phyloP scores from a whole-genome alignment of 352 stramenopile species.

The Phytopythium cucurbitacearum region DNA sequence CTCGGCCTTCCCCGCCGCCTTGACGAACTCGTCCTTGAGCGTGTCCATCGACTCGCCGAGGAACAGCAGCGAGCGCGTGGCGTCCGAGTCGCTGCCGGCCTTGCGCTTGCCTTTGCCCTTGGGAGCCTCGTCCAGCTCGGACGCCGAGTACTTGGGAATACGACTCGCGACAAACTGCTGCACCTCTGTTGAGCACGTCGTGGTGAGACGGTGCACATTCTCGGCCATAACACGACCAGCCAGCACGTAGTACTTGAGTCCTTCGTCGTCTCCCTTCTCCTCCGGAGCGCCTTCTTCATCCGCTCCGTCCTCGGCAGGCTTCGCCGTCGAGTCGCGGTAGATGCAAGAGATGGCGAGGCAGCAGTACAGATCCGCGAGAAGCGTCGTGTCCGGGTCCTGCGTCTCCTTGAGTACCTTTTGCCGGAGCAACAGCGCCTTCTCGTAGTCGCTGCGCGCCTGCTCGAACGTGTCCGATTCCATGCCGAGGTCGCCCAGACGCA shows the following conservation, averaged over 20 bases:
- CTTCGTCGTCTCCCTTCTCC: conserved; percentile 25
- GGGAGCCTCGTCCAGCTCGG: conserved; percentile 1
- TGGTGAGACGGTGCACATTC: conserved; percentile 66
- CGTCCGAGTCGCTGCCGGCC: conserved; percentile 9
- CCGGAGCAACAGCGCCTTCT: conserved; percentile 68
- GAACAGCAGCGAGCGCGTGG: conserved; percentile 35
- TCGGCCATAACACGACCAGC: conserved; percentile 75
- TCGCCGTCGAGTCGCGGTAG: conserved; percentile 51
- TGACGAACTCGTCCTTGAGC: conserved; percentile 54
- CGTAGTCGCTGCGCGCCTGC: conserved; percentile 71
- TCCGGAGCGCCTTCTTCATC: conserved; percentile 7
- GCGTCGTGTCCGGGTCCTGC: conserved; percentile 70
- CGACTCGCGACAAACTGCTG: conserved; percentile 44
- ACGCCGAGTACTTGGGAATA: conserved; percentile 48
- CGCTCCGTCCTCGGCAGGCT: conserved; percentile 13
- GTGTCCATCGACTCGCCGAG: conserved; percentile 43
- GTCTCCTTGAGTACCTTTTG: conserved; percentile 65
- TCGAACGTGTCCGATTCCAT: conserved; percentile 83
- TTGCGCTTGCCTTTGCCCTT: conserved; percentile 80
- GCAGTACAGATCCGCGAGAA: conserved; percentile 78
- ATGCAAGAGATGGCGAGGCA: conserved; percentile 83
- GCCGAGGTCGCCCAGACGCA: conserved; percentile 68
- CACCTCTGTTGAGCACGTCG: conserved; percentile 31
- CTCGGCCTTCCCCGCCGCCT: conserved; percentile 20
- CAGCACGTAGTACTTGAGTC: conserved; percentile 79